Base-by-base conservation (phyloP, 495 filamentous ascomycete genomes). In the Pyrenula aspistea region DNA sequence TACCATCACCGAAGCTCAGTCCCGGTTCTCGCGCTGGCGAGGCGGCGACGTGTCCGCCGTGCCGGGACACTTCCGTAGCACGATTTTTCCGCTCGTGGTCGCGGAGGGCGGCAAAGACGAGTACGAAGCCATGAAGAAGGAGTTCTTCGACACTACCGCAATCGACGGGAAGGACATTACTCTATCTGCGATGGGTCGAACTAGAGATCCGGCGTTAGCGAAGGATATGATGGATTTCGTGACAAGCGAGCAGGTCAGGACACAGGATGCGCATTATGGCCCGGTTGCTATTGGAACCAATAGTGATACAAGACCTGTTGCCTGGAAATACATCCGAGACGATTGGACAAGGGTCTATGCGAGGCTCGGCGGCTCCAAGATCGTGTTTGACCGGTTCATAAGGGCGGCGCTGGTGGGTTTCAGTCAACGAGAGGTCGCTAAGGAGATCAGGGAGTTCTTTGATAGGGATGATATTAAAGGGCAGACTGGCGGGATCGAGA, bases 81-180 rank as follows among this genome's bases (percentile, higher is more conserved):
- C 87, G 1, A 78, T 95, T 55, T 96, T 93, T 78, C 81, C 81
- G 49, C 84, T 87, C 50, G 85, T 81, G n/a, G 75, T 96, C 25
- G 78, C 78, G 24, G 75, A 86, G 56, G 82, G 83, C 23, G 83
- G 87, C 53, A 73, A 77, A 4, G 63, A 77, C 10, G 83, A 82
- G 55, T 89, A 87, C 63, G 80, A 87, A 24, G 78, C 82, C 3
- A 79, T 98, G 25, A 87, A 91, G 73, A 74, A 88, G 10, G 88
- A 95, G 68, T 98, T 87, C 73, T 76, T 80, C 47, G 81, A 72
- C 23, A 94, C 89, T 1, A 84, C 85, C 31, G 84, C 90, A 4
- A 82, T 95, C 25, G 93, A 96, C 63, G 90, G 89, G 57, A 91
- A 88, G 69, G 91, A 97, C 63, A 87, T 92, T 55, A 83, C 82